These are phyloP conservation scores for Psidium guajava DNA, from an alignment of 345 rosid species.

Conservation along the genomic window DNA sequence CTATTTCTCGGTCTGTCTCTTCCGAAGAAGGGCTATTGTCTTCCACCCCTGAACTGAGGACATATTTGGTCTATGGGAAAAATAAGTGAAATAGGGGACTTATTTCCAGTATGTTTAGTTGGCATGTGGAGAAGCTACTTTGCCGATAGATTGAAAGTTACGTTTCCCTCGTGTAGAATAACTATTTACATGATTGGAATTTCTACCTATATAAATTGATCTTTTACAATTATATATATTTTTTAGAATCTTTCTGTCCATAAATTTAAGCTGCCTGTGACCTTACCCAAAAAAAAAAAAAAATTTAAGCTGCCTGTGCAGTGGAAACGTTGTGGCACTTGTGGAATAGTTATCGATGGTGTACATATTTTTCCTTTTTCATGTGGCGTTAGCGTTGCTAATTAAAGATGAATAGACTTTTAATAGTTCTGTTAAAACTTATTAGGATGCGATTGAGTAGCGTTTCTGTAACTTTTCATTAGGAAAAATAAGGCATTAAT, in stretches of 20 bases:
- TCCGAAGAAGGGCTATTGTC: not conserved
- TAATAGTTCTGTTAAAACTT: not conserved
- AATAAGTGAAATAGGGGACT: not conserved
- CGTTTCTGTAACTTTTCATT: not conserved
- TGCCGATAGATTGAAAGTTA: not conserved
- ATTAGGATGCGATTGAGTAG: not conserved
- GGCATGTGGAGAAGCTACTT: too few species aligned
- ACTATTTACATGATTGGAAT: not conserved
- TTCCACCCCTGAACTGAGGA: not conserved
- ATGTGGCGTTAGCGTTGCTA: not conserved
- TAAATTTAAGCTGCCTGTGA: not conserved
- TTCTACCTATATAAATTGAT: not conserved
- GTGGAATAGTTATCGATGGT: not conserved
- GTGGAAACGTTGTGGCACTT: not conserved
- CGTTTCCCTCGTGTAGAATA: not conserved
- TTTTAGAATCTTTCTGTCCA: not conserved
- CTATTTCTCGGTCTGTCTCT: too few species aligned
- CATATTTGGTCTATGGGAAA: not conserved
- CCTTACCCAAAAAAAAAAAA: too few species aligned
- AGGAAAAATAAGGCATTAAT: not conserved
- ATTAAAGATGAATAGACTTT: not conserved
- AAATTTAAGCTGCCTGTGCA: not conserved
- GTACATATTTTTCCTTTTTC: not conserved
- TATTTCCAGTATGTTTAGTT: not conserved
- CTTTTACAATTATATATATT: not conserved